phyloP scores from a whole-genome alignment of 495 filamentous ascomycete genomes.

The Hypoxylon crocopeplum region DNA sequence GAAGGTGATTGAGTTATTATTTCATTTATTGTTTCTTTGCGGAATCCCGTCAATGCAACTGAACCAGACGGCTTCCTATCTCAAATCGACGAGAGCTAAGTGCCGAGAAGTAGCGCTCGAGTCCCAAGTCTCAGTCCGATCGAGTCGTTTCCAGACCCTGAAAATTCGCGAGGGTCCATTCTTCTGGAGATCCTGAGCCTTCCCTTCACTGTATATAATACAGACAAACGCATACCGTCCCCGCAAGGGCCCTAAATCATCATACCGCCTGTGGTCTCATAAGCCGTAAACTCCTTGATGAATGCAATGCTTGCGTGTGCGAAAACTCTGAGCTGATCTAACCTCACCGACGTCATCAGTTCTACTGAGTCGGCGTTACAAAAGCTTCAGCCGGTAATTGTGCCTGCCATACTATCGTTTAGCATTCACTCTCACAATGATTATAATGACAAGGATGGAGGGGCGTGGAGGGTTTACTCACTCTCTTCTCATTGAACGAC shows the following conservation, averaged over 20 bases:
- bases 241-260: constrained; percentile 10
- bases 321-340: constrained; percentile 1
- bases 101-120: neutral
- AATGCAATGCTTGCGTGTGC: constrained; percentile 23
- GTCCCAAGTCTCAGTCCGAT: constrained; percentile 8
- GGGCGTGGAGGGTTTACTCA: constrained; percentile 17
- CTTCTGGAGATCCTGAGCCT: neutral
- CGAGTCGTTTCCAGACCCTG: constrained; percentile 3
- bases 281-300: constrained; percentile 28
- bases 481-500: constrained; percentile 67
- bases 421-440: neutral
- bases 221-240: neutral
- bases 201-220: constrained; percentile 18
- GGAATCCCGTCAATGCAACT: neutral
- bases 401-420: constrained; percentile 30
- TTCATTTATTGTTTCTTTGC: constrained; percentile 8
- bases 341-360: neutral
- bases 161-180: neutral
- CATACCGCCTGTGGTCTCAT: constrained; percentile 7
- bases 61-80: neutral
- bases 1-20: neutral
- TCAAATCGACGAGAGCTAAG: constrained; percentile 10
- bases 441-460: neutral
- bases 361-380: constrained; percentile 14
- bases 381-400: constrained; percentile 51